These are phyloP conservation scores for Mycoemilia scoparia DNA, from an alignment of 192 early-diverging fungal genomes.

Conservation along the genomic window DNA sequence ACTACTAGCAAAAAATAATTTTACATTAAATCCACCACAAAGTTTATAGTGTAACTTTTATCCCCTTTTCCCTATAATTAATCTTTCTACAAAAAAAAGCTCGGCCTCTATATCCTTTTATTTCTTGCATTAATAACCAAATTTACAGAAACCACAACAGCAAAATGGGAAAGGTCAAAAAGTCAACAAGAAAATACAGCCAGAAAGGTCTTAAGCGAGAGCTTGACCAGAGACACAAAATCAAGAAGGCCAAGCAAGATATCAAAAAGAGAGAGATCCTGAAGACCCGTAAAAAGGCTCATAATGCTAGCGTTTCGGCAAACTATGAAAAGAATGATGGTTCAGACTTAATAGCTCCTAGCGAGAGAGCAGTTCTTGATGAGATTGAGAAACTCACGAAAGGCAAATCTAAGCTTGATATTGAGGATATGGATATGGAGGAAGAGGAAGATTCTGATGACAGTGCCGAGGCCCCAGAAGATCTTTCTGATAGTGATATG, in stretches of 20 bases:
- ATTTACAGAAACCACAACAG: background rate
- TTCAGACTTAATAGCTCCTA: background rate
- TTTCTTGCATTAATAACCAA: background rate
- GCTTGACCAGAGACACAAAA: conserved; percentile 35
- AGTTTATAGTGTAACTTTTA: too few species aligned
- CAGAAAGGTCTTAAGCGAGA: conserved; percentile 54
- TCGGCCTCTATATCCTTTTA: too few species aligned
- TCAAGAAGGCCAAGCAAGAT: conserved; percentile 36
- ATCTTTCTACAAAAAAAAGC: too few species aligned
- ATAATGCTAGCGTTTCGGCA: background rate
- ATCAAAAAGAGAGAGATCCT: conserved; percentile 38
- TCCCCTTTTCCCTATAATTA: too few species aligned
- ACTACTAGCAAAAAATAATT: too few species aligned
- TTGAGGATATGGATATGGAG: conserved; percentile 10
- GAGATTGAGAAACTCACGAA: conserved; percentile 11
- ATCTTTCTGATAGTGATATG: conserved; percentile 1
- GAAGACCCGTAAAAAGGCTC: conserved; percentile 22
- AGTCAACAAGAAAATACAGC: conserved; percentile 60
- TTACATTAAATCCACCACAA: too few species aligned
- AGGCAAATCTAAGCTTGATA: conserved; percentile 5
- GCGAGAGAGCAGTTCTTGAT: conserved; percentile 8
- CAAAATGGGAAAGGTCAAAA: conserved; percentile 29
- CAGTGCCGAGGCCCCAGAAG: conserved; percentile 16
- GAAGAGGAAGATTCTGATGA: conserved; percentile 20
- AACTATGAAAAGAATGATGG: conserved; percentile 7